Evolutionary conservation across 1,284 basidiomycete species (phyloP).

Genomic region (Naganishia cerealis): DNA sequence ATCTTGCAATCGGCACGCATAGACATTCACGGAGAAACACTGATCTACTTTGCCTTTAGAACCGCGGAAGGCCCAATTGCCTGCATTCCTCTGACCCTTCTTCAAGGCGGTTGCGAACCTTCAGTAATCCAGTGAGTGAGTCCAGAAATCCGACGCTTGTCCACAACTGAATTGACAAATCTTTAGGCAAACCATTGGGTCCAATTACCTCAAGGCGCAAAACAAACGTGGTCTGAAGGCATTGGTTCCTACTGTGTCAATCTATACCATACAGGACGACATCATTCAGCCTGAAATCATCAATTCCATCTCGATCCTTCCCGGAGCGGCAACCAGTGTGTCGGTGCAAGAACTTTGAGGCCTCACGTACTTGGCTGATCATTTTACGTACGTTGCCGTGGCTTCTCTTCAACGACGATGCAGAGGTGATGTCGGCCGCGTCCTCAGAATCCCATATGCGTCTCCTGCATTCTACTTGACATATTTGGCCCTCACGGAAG

Average conservation of each 20-base stretch:
- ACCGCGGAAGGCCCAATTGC: slow-evolving; percentile 36
- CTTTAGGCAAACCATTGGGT: slow-evolving; percentile 39
- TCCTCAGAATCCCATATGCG: slow-evolving; percentile 34
- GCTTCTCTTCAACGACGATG: background rate
- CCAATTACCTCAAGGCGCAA: slow-evolving; percentile 43
- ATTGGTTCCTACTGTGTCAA: slow-evolving; percentile 42
- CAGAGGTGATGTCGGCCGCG: background rate
- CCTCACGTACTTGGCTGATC: slow-evolving; percentile 34
- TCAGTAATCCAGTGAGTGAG: slow-evolving; percentile 39
- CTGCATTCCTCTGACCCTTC: slow-evolving; percentile 32
- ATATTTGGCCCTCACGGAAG: slow-evolving; percentile 32
- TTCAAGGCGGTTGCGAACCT: slow-evolving; percentile 35
- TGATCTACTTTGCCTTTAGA: background rate
- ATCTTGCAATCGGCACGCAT: background rate
- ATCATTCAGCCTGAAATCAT: slow-evolving; percentile 43
- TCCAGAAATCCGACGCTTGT: background rate
- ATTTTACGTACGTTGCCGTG: slow-evolving; percentile 34
- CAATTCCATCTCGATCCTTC: slow-evolving; percentile 35
- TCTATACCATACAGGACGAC: slow-evolving; percentile 42
- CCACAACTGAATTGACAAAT: background rate
- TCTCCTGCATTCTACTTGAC: slow-evolving; percentile 38
- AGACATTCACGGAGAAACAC: background rate
- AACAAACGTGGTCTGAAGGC: slow-evolving; percentile 39
- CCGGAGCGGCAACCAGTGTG: slow-evolving; percentile 32
- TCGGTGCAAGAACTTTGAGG: slow-evolving; percentile 36